A percentile compares a stretch with the other conserved stretches of the same genome.
Conservation (phyloP, 2,329 filamentous ascomycete species). For the Mariannaea elegans region DNA sequence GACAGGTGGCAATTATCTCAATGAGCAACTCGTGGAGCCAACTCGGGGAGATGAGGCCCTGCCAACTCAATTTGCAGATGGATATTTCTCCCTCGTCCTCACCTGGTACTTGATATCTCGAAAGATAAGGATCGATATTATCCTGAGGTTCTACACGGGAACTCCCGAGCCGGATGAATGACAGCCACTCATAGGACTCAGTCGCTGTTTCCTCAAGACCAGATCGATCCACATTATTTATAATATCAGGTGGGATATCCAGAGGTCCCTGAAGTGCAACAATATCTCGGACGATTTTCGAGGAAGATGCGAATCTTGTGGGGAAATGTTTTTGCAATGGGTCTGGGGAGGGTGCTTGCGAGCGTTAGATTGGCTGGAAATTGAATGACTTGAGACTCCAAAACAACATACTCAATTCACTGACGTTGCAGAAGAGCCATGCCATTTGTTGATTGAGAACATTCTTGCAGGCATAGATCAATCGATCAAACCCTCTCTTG, state of each 20-base stretch:
- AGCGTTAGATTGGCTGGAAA: constrained; percentile 30
- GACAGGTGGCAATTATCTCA: constrained; percentile 53
- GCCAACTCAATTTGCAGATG: constrained; percentile 65
- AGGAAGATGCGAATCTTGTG: constrained; percentile 49
- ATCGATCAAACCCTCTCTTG: constrained; percentile 82
- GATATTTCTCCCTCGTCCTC: constrained; percentile 39
- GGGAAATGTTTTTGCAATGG: constrained; percentile 58
- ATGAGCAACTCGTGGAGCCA: constrained; percentile 62
- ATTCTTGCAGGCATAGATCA: constrained; percentile 81
- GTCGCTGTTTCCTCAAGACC: constrained; percentile 70
- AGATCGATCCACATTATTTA: constrained; percentile 50
- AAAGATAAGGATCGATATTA: constrained; percentile 73
- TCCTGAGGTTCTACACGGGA: constrained; percentile 68
- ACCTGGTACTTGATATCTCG: constrained; percentile 69
- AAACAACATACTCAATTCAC: constrained; percentile 36
- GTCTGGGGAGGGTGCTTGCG: constrained; percentile 57
- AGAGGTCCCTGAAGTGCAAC: constrained; percentile 37
- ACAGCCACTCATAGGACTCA: constrained; percentile 79
- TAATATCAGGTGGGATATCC: constrained; percentile 34
- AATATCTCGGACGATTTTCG: constrained; percentile 28
- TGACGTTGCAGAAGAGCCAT: constrained; percentile 82
- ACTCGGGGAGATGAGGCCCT: constrained; percentile 63
- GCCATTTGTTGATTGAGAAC: constrained; percentile 72
- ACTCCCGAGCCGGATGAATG: constrained; percentile 71
- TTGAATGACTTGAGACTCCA: neutral